Evolutionary conservation across 2,329 filamentous ascomycete species (phyloP).

Genomic region (Lasiodiplodia theobromae): DNA sequence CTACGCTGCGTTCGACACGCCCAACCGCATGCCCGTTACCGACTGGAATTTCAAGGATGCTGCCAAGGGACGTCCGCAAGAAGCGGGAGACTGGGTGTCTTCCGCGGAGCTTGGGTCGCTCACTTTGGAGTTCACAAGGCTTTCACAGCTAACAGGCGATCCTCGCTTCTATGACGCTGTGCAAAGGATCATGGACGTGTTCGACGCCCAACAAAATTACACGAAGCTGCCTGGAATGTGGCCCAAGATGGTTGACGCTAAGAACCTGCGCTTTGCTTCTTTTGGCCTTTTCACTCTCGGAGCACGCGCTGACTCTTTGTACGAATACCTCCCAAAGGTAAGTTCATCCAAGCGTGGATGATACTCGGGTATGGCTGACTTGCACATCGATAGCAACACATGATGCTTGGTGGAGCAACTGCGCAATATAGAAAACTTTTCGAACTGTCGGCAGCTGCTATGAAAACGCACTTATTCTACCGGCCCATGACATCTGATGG

Average conservation of each 20-base stretch:
- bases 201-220: constrained; percentile 43
- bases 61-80: constrained; percentile 33
- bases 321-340: constrained; percentile 58
- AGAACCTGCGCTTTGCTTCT: constrained; percentile 23
- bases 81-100: constrained; percentile 37
- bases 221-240: constrained; percentile 51
- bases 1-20: constrained; percentile 36
- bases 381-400: constrained; percentile 42
- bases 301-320: constrained; percentile 55
- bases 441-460: constrained; percentile 55
- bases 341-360: not conserved
- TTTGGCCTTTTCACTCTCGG: constrained; percentile 41
- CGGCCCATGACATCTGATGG: constrained; percentile 42
- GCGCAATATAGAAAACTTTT: constrained; percentile 62
- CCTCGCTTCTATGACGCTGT: constrained; percentile 49
- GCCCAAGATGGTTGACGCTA: constrained; percentile 43
- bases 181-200: constrained; percentile 44
- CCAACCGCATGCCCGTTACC: constrained; percentile 48
- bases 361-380: not conserved
- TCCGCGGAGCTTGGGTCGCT: constrained; percentile 50
- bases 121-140: constrained; percentile 50
- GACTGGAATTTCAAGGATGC: constrained; percentile 42
- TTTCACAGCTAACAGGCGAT: constrained; percentile 50
- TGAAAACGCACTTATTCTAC: constrained; percentile 57
- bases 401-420: constrained; percentile 50